These are phyloP conservation scores for Phytophthora cactorum DNA, from an alignment of 352 stramenopile species.

Conservation along the genomic window DNA sequence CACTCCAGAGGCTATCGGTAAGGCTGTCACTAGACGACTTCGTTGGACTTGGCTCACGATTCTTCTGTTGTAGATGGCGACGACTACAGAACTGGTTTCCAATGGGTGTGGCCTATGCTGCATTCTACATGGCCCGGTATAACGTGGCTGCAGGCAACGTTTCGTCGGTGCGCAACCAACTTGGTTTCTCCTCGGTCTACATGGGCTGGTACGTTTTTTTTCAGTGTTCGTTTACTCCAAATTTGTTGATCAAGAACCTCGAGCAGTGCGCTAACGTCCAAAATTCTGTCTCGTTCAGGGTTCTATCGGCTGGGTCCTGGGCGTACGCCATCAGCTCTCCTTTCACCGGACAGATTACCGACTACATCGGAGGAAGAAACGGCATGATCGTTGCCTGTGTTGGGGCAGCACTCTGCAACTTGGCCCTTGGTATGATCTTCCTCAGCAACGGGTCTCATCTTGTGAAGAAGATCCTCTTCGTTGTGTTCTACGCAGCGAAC, in stretches of 20 bases:
- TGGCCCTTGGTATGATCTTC: constrained; percentile 63
- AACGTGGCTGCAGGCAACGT: constrained; percentile 78
- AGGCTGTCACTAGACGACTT: not conserved
- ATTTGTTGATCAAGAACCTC: not conserved
- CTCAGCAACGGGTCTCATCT: constrained; percentile 40
- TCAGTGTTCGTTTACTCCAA: constrained; percentile 1
- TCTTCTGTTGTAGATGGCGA: constrained; percentile 48
- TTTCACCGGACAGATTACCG: constrained; percentile 76
- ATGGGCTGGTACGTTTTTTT: constrained; percentile 68
- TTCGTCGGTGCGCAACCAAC: constrained; percentile 48
- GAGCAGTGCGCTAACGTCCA: not conserved
- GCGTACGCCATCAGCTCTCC: constrained; percentile 72
- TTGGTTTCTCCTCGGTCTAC: constrained; percentile 71
- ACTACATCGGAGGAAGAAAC: constrained; percentile 71
- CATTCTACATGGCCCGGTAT: constrained; percentile 85
- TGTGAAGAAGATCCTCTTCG: constrained; percentile 51
- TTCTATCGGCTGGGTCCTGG: constrained; percentile 74
- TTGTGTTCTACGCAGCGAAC: constrained; percentile 70
- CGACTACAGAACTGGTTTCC: constrained; percentile 80
- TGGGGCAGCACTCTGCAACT: constrained; percentile 67
- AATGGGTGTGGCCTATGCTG: constrained; percentile 74
- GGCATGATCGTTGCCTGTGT: constrained; percentile 77
- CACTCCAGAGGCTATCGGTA: constrained; percentile 68
- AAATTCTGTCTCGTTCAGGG: constrained; percentile 33
- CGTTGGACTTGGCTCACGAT: constrained; percentile 2